phyloP scores from a whole-genome alignment of 2,329 filamentous ascomycete species.

The Claviceps sp. region DNA sequence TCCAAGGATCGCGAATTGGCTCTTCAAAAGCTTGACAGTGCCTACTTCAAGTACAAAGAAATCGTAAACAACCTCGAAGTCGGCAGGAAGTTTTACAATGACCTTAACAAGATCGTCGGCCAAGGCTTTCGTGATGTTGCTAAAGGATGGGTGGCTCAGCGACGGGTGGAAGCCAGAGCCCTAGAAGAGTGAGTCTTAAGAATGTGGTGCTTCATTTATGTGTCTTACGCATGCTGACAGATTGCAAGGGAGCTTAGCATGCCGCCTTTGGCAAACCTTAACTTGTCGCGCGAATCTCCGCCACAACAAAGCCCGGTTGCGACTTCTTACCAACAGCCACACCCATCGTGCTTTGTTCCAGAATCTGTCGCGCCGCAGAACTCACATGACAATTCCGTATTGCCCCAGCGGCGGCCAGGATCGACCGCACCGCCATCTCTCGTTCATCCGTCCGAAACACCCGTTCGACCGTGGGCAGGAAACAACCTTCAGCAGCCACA shows the following conservation, averaged over 20 bases:
- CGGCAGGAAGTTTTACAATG: slow-evolving; percentile 93
- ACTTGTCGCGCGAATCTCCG: slow-evolving; percentile 17
- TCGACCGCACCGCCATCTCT: slow-evolving; percentile 15
- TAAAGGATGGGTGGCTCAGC: slow-evolving; percentile 64
- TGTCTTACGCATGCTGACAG: background rate
- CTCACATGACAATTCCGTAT: background rate
- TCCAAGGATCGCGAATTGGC: slow-evolving; percentile 70
- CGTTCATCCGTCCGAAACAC: slow-evolving; percentile 28
- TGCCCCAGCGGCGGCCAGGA: slow-evolving; percentile 8
- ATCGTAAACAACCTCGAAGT: slow-evolving; percentile 84
- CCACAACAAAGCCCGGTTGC: slow-evolving; percentile 5
- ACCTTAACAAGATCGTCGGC: slow-evolving; percentile 75
- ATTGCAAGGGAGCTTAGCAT: slow-evolving; percentile 35
- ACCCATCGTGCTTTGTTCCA: slow-evolving; percentile 8
- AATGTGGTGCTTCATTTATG: slow-evolving; percentile 4
- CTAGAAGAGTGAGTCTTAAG: slow-evolving; percentile 53
- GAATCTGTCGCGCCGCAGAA: slow-evolving; percentile 4
- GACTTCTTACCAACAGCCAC: slow-evolving; percentile 6
- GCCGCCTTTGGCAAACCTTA: slow-evolving; percentile 34
- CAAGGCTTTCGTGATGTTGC: slow-evolving; percentile 65
- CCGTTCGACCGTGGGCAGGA: slow-evolving; percentile 46
- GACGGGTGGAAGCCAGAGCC: slow-evolving; percentile 66
- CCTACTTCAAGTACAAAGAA: slow-evolving; percentile 93
- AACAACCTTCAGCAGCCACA: slow-evolving; percentile 42
- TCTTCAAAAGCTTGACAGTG: slow-evolving; percentile 76